Evolutionary conservation across 2,329 filamentous ascomycete genomes (phyloP), one percentile per base, ranked within the genome.

Genomic region (Clarireedia monteithiana): DNA sequence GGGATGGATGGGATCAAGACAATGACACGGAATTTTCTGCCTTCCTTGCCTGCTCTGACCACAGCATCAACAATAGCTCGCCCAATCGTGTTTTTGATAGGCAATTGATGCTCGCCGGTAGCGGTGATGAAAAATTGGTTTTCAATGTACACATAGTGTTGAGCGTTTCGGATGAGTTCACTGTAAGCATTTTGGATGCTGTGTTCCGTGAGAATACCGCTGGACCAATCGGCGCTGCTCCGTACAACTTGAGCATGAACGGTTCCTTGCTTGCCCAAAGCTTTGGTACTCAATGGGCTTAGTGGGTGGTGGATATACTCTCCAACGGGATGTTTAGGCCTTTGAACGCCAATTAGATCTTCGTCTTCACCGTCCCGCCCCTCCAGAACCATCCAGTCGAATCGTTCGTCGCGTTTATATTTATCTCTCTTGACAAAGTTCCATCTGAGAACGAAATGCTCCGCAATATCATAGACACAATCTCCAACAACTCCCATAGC

Each of bases 51-150:
- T 5, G 94, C 92, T 36, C 81, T 79, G 3, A 96, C 82, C 26
- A 91, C 86, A 0, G 92, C 91, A 56, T 99, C 91, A 2, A 96
- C 94, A 53, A 99, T 96, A 2, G 94, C 86, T 6, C 79, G 78
- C 12, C 94, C 94, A 53, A 99, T 88, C 17, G 84, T 86, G 68
- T 99, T 99, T 70, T 90, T 84, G 24, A 97, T 83, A 0, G 92
- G 92, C 0, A 78, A 74, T 69, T 96, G 91, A 38, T 96, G 73
- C n/a, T 94, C 85, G 7, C 90, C 90, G 0, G 92, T 97, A 0
- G 94, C 89, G 1, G 91, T 95, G 73, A 81, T 96, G 77, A 97
- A 99, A 75, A 97, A 97, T 67, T 99, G 94, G 66, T 97, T 97
- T 71, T 99, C 94, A 59, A 99, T 96, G 74, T 97, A 99, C 24